These are phyloP conservation scores for Xylariomycetidae sp. DNA, from an alignment of 2,329 filamentous ascomycete species.

Conservation along the genomic window DNA sequence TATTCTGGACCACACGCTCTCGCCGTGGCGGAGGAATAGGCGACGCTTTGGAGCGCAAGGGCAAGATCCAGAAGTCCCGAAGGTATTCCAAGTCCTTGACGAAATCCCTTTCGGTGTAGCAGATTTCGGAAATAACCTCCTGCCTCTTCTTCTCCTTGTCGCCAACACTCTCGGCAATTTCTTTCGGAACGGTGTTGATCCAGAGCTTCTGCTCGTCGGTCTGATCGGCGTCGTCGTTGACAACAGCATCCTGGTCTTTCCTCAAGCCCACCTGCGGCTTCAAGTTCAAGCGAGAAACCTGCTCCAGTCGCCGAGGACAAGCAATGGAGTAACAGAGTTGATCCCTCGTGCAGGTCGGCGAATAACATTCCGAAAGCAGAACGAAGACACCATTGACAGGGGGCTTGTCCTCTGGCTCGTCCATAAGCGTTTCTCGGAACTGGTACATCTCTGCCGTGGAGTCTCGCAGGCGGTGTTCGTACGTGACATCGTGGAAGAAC, in stretches of 20 bases:
- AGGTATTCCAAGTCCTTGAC: conserved; percentile 98
- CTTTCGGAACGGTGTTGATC: conserved; percentile 97
- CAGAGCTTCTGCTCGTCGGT: conserved; percentile 96
- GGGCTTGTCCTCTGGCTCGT: conserved; percentile 66
- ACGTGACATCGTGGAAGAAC: conserved; percentile 98
- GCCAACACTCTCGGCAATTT: conserved; percentile 81
- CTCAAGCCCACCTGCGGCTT: conserved; percentile 87
- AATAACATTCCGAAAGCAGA: conserved; percentile 93
- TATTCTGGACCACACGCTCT: conserved; percentile 86
- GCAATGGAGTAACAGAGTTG: conserved; percentile 97
- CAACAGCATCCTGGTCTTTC: conserved; percentile 47
- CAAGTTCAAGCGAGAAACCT: conserved; percentile 88
- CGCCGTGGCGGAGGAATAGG: conserved; percentile 83
- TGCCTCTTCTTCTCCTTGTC: conserved; percentile 96
- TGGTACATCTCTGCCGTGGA: conserved; percentile 95
- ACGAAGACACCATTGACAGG: conserved; percentile 94
- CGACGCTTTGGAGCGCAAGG: conserved; percentile 72
- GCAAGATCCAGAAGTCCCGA: conserved; percentile 97
- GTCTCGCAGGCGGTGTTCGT: conserved; percentile 91
- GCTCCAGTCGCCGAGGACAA: conserved; percentile 86
- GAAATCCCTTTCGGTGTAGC: conserved; percentile 98
- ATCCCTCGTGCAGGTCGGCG: conserved; percentile 91
- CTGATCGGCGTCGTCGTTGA: conserved; percentile 72
- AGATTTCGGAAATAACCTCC: conserved; percentile 95
- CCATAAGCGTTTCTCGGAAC: conserved; percentile 87